phyloP scores from a whole-genome alignment of 441 rosid species.

The Cnidoscolus chayamansa region DNA sequence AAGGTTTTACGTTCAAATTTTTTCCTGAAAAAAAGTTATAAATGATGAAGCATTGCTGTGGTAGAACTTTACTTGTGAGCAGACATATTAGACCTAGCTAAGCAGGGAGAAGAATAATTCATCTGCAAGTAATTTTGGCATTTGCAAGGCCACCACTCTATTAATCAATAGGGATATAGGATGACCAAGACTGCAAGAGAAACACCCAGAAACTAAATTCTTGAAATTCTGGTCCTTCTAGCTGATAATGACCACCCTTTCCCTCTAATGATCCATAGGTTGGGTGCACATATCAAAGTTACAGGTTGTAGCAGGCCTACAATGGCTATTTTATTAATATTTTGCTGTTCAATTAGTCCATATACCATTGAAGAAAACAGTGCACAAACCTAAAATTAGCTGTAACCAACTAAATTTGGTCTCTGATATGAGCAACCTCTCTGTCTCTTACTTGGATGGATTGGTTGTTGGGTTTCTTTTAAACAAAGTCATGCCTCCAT shows the following conservation, averaged over 20 bases:
- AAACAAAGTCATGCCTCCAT: conserved; percentile 30
- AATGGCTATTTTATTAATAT: not conserved
- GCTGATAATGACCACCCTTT: not conserved
- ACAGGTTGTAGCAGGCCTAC: not conserved
- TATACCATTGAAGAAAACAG: conserved; percentile 12
- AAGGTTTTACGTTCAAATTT: too few relatives aligned
- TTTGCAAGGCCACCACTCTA: not conserved
- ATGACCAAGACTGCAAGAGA: not conserved
- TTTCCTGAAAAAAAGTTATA: too few relatives aligned
- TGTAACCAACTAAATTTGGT: conserved; percentile 7
- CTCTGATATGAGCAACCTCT: conserved; percentile 8
- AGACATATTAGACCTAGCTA: not conserved
- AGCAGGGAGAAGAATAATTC: not conserved
- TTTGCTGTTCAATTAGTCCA: not conserved
- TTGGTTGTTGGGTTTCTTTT: conserved; percentile 20
- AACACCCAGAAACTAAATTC: not conserved
- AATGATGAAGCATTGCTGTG: not conserved
- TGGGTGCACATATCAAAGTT: conserved; percentile 14
- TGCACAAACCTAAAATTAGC: not conserved
- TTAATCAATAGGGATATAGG: not conserved
- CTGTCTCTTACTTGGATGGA: conserved; percentile 14
- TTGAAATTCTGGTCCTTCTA: not conserved
- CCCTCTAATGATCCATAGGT: not conserved
- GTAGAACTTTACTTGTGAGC: not conserved
- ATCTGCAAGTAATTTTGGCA: not conserved